Conservation (phyloP, 164 flowering plant genomes). For the Amborella trichopoda region DNA sequence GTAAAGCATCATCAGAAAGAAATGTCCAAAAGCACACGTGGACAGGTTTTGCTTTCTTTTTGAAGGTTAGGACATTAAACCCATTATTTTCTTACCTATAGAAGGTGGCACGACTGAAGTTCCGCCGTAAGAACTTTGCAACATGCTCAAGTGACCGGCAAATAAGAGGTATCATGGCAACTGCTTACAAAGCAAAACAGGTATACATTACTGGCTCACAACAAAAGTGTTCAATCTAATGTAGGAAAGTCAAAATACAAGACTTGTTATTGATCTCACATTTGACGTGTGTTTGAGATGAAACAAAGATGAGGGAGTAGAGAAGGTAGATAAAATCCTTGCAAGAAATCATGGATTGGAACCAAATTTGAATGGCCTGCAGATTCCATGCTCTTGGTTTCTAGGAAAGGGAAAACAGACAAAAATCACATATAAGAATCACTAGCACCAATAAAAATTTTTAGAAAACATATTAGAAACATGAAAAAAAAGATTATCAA, state of each 20-base stretch:
- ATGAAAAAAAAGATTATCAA: background rate
- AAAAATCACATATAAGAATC: no score
- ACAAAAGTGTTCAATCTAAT: background rate
- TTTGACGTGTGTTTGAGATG: constrained; percentile 62
- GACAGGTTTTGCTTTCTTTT: no score
- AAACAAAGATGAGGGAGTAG: constrained; percentile 78
- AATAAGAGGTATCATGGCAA: constrained; percentile 83
- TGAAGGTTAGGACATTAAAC: no score
- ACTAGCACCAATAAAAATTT: background rate
- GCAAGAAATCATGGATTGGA: constrained; percentile 70
- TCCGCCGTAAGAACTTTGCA: constrained; percentile 82
- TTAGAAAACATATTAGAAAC: background rate
- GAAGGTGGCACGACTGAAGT: constrained; percentile 64
- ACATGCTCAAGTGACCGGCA: constrained; percentile 74
- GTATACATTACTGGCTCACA: background rate
- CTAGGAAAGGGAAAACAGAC: constrained; percentile 23
- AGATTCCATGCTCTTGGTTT: constrained; percentile 92
- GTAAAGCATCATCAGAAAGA: no score
- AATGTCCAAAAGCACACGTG: no score
- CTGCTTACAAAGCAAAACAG: constrained; percentile 31
- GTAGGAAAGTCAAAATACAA: no score
- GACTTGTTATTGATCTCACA: no score
- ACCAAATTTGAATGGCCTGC: constrained; percentile 84
- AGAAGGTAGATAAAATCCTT: constrained; percentile 91
- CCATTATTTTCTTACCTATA: no score